A percentile compares a stretch with the other conserved stretches of the same genome.
These are phyloP conservation scores for Mycosphaerella arachidis DNA, from an alignment of 2,329 filamentous ascomycete species.

Conservation along the genomic window DNA sequence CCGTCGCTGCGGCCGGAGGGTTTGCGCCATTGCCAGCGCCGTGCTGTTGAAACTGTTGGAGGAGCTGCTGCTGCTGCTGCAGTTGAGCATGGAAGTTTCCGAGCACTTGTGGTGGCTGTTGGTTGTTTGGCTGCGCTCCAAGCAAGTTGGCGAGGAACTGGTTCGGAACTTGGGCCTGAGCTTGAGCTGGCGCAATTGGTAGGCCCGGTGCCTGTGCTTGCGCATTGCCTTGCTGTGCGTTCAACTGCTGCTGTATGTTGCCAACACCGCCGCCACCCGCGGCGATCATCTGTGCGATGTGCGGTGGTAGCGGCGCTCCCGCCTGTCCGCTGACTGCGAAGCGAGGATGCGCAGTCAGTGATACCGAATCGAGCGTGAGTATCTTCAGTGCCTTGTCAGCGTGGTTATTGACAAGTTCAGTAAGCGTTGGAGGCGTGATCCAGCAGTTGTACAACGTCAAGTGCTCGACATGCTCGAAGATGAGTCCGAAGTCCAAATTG, in stretches of 20 bases:
- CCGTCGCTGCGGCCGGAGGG: not conserved
- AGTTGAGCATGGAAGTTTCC: not conserved
- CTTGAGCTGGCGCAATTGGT: not conserved
- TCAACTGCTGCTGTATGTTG: not conserved
- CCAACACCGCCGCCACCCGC: not conserved
- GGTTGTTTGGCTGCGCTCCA: not conserved
- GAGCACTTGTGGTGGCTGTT: not conserved
- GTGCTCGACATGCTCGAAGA: slow-evolving; percentile 54
- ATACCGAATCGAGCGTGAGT: slow-evolving; percentile 61
- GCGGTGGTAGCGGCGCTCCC: slow-evolving; percentile 11
- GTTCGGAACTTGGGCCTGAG: not conserved
- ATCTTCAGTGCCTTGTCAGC: slow-evolving; percentile 46
- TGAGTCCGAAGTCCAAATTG: slow-evolving; percentile 14
- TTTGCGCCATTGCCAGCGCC: not conserved
- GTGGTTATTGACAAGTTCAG: slow-evolving; percentile 49
- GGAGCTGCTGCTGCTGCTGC: not conserved
- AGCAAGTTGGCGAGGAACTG: not conserved
- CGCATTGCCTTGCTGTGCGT: not conserved
- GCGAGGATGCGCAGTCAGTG: slow-evolving; percentile 49
- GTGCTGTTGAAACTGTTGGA: not conserved
- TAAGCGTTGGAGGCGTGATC: slow-evolving; percentile 56
- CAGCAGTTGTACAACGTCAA: slow-evolving; percentile 66
- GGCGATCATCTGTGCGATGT: slow-evolving; percentile 12
- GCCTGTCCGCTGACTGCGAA: slow-evolving; percentile 10
- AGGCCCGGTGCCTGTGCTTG: not conserved